Evolutionary conservation across 805 yeast species (phyloP), one percentile per base, ranked within the genome.

Genomic region (Hemisphaericaspora nanyangensis): DNA sequence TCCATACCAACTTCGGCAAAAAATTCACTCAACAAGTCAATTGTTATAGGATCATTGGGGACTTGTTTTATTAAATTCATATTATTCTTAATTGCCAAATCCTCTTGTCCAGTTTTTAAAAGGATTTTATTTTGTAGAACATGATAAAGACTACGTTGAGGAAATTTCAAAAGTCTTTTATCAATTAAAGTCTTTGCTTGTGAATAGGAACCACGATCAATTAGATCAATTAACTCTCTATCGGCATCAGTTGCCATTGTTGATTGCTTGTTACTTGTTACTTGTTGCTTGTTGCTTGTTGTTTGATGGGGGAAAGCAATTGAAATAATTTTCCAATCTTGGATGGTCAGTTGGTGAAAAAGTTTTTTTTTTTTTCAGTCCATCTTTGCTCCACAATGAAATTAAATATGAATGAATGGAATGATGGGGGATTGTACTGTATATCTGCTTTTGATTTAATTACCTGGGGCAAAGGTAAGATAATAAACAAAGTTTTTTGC

Each of bases 1-100:
- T 47, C 48, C 17, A 47, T 43, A 1, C 65, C 68, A n/a, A 64
- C 54, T 13, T 61, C 55, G 4, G 57, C 46, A 51, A 76, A 79
- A 18, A 78, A 66, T 1, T 60, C 61, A 35, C 67, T 68, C 34
- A 83, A 56, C 5, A 79, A 40, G 7, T 63, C 65, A 39, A 84
- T 55, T 0, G 87, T 62, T 25, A 69, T 63, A 0, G 73, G 66
- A 47, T 84, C 89, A 47, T 71, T 75, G 2, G 85, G 84, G 1
- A 54, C 56, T 39, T 66, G 66, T 12, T 52, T 44, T 37, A 55
- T 37, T 7, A 68, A 47, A 17, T 46, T 40, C 38, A 61, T 42
- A 18, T 58, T 43, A 44, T 64, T 59, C 38, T 61, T 31, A 35
- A 59, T 10, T 2, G 77, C 70, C 33, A 58, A 62, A 2, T 49